Percentiles rank a stretch among this genome's conserved stretches.
Conservation (phyloP, 192 early-diverging fungal species). For the Gorgonomyces haynaldii region DNA sequence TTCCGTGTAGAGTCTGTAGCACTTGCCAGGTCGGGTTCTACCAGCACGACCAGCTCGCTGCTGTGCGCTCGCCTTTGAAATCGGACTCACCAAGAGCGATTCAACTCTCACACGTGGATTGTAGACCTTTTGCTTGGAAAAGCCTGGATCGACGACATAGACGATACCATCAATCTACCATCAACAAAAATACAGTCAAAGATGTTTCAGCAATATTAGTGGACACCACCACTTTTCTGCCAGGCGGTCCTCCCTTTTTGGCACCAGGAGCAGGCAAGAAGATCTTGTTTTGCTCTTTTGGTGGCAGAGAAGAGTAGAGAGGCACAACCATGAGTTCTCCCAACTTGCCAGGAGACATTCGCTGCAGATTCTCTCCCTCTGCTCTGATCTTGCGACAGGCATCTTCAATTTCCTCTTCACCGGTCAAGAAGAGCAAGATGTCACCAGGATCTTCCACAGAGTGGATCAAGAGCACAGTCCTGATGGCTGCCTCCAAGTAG, state of each 20-base stretch:
- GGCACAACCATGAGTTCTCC: conserved; percentile 82
- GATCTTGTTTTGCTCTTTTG: conserved; percentile 81
- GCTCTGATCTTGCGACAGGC: conserved; percentile 74
- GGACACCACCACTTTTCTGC: conserved; percentile 93
- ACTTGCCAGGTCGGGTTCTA: conserved; percentile 93
- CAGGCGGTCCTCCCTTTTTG: conserved; percentile 66
- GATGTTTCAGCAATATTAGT: conserved; percentile 98
- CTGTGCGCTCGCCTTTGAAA: conserved; percentile 88
- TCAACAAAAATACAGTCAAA: too few relatives aligned
- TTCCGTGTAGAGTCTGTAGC: conserved; percentile 97
- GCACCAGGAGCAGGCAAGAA: conserved; percentile 84
- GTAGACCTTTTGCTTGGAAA: conserved; percentile 99
- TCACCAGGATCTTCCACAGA: conserved; percentile 87
- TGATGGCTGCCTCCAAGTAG: conserved; percentile 92
- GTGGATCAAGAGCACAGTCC: conserved; percentile 92
- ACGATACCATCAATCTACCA: conserved; percentile 98
- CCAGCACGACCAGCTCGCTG: conserved; percentile 98
- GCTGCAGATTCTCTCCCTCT: conserved; percentile 48
- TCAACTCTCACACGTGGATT: conserved; percentile 96
- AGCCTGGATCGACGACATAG: conserved; percentile 97
- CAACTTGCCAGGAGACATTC: conserved; percentile 41
- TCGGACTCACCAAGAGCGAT: conserved; percentile 86
- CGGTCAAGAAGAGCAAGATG: conserved; percentile 93
- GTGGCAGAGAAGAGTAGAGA: conserved; percentile 87
- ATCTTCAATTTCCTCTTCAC: conserved; percentile 98